Percentiles rank a stretch among this genome's conserved stretches.
phyloP scores from a whole-genome alignment of 768 basidiomycete genomes.

The Lentinus tigrinus region DNA sequence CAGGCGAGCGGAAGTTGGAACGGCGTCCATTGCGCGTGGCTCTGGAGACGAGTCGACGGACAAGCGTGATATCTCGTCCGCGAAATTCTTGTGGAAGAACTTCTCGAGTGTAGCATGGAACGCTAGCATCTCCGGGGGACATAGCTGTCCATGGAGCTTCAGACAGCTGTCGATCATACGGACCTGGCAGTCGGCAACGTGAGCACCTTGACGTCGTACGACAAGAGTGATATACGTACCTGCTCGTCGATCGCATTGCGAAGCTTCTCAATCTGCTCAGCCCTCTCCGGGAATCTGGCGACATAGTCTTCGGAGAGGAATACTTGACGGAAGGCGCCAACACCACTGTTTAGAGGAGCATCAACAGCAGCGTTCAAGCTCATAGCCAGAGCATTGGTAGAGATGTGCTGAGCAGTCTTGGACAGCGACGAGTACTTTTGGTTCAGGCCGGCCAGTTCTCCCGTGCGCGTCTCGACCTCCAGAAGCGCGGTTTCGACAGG shows the following conservation, averaged over 20 bases:
- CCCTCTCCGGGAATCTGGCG: constrained; percentile 65
- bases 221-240: constrained; percentile 41
- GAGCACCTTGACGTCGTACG: not conserved
- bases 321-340: constrained; percentile 71
- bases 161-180: constrained; percentile 83
- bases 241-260: constrained; percentile 78
- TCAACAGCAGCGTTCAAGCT: constrained; percentile 86
- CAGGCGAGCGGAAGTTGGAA: constrained; percentile 11
- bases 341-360: constrained; percentile 71
- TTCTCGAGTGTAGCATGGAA: constrained; percentile 90
- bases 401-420: constrained; percentile 68
- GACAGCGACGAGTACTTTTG: constrained; percentile 74
- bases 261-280: constrained; percentile 70
- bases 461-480: constrained; percentile 79
- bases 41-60: constrained; percentile 58
- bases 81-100: constrained; percentile 83
- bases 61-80: constrained; percentile 76
- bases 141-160: constrained; percentile 77
- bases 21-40: constrained; percentile 23
- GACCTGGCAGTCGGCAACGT: constrained; percentile 43
- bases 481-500: constrained; percentile 81
- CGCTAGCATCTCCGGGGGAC: constrained; percentile 83
- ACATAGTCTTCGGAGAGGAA: constrained; percentile 77
- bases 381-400: constrained; percentile 84
- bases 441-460: constrained; percentile 69